A percentile compares a stretch with the other conserved stretches of the same genome.
phyloP scores from a whole-genome alignment of 805 yeast genomes.

The Hanseniaspora osmophila region DNA sequence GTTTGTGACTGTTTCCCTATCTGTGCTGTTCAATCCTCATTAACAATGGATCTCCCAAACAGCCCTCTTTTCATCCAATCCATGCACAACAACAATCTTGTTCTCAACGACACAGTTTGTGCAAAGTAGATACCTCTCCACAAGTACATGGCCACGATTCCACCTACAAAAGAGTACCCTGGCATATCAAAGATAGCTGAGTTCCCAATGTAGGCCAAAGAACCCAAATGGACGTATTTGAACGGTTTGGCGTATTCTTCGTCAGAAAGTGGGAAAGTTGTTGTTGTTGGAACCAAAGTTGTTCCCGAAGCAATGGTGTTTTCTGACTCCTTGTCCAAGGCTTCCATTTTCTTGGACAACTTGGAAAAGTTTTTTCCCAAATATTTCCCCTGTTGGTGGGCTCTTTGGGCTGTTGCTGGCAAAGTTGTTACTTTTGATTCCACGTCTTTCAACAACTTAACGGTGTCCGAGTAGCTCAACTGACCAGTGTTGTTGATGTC shows the following conservation, averaged over 20 bases:
- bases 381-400: slow-evolving; percentile 57
- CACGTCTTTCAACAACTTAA: slow-evolving; percentile 35
- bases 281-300: slow-evolving; percentile 1
- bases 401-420: slow-evolving; percentile 67
- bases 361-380: slow-evolving; percentile 45
- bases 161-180: slow-evolving; percentile 51
- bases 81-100: slow-evolving; percentile 47
- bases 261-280: slow-evolving; percentile 19
- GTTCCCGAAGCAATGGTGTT: slow-evolving; percentile 2
- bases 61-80: slow-evolving; percentile 56
- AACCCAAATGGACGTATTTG: slow-evolving; percentile 49
- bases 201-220: slow-evolving; percentile 55
- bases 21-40: neutral
- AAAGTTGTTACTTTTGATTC: slow-evolving; percentile 51
- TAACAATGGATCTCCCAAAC: slow-evolving; percentile 33
- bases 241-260: slow-evolving; percentile 43
- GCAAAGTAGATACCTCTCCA: slow-evolving; percentile 64
- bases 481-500: slow-evolving; percentile 35
- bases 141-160: slow-evolving; percentile 53
- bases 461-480: slow-evolving; percentile 38
- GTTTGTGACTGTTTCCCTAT: no score
- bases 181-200: slow-evolving; percentile 56
- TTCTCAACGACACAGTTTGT: slow-evolving; percentile 50
- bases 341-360: slow-evolving; percentile 32
- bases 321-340: slow-evolving; percentile 32